Percentiles rank a stretch among this genome's conserved stretches.
These are phyloP conservation scores for Diplocarpon mali DNA, from an alignment of 2,329 filamentous ascomycete genomes.

Conservation along the genomic window DNA sequence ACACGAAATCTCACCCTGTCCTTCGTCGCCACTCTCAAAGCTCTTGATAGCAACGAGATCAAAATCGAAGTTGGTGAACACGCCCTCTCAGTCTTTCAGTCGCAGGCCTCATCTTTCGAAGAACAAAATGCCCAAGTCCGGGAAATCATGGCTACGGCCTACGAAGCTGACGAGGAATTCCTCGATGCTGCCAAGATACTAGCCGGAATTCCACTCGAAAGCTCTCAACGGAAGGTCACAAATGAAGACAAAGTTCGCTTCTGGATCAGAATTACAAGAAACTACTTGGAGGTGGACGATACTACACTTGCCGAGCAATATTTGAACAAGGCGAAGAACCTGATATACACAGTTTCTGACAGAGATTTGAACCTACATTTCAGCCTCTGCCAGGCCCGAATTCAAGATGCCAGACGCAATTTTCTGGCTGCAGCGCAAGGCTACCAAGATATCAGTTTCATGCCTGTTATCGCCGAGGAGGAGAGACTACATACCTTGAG, in stretches of 20 bases:
- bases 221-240: conserved; percentile 72
- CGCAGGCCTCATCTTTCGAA: conserved; percentile 59
- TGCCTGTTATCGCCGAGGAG: conserved; percentile 66
- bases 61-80: conserved; percentile 68
- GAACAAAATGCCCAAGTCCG: conserved; percentile 75
- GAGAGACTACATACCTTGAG: conserved; percentile 77
- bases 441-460: conserved; percentile 80
- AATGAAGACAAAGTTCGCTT: conserved; percentile 73
- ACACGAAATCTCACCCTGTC: conserved; percentile 27
- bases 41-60: conserved; percentile 48
- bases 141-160: conserved; percentile 70
- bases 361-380: conserved; percentile 72
- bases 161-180: conserved; percentile 76
- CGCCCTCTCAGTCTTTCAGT: conserved; percentile 55
- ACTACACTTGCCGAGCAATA: conserved; percentile 74
- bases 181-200: conserved; percentile 65
- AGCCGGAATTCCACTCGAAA: conserved; percentile 78
- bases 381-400: conserved; percentile 81
- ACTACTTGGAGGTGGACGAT: conserved; percentile 91
- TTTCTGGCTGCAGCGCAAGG: conserved; percentile 81
- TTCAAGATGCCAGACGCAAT: conserved; percentile 79
- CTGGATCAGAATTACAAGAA: conserved; percentile 89
- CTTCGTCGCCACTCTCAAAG: conserved; percentile 53
- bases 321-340: conserved; percentile 89
- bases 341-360: conserved; percentile 70